A percentile compares a stretch with the other conserved stretches of the same genome.
phyloP scores from a whole-genome alignment of 441 rosid genomes.

The Adansonia grandidieri region DNA sequence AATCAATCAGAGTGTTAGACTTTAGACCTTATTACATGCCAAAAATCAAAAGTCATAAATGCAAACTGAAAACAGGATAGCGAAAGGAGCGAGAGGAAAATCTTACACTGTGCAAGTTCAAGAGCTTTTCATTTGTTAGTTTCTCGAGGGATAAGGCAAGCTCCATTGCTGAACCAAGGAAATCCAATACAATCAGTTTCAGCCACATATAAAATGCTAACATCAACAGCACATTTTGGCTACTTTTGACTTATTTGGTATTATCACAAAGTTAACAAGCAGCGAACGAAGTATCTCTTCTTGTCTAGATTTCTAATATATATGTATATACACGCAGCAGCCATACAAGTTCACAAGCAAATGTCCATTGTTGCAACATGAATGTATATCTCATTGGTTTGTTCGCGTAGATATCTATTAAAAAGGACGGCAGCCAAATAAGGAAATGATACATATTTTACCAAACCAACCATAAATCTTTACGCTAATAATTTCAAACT shows the following conservation, averaged over 20 bases:
- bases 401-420: not conserved
- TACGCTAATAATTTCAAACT: slow-evolving; percentile 24
- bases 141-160: slow-evolving; percentile 72
- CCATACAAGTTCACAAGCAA: slow-evolving; percentile 1
- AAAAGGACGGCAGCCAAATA: not conserved
- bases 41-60: not conserved
- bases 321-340: not conserved
- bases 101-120: slow-evolving; percentile 59
- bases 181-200: not conserved
- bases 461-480: not conserved
- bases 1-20: not conserved
- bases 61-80: not conserved
- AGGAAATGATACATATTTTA: not conserved
- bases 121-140: slow-evolving; percentile 65
- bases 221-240: not conserved
- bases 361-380: not conserved
- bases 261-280: not conserved
- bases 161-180: slow-evolving; percentile 61
- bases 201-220: not conserved
- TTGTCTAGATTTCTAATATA: not conserved
- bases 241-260: not conserved
- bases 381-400: not conserved
- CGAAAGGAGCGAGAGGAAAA: not conserved
- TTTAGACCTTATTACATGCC: not conserved
- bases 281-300: not conserved